Evolutionary conservation across 495 filamentous ascomycete genomes (phyloP).

Genomic region (Corynascus novoguineensis): DNA sequence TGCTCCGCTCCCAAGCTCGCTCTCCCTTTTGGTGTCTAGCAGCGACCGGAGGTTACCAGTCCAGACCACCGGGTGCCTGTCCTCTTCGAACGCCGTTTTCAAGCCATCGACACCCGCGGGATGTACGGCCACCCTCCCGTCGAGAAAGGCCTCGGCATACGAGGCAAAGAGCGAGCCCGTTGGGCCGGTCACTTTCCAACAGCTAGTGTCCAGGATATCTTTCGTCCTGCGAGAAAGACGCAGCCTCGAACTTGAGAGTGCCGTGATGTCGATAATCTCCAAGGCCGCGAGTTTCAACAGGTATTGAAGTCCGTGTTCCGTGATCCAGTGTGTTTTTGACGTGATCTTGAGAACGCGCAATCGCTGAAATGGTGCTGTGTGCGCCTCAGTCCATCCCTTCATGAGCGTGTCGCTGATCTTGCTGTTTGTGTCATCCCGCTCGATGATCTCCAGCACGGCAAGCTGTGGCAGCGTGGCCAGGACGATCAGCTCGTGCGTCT

Average conservation of each 20-base stretch:
- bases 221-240: conserved; percentile 9
- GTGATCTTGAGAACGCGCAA: conserved; percentile 30
- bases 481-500: conserved; percentile 21
- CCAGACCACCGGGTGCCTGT: not conserved
- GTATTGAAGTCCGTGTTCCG: conserved; percentile 21
- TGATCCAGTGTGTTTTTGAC: conserved; percentile 11
- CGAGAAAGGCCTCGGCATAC: conserved; percentile 3
- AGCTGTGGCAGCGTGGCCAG: conserved; percentile 29
- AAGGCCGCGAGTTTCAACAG: conserved; percentile 25
- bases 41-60: not conserved
- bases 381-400: conserved; percentile 25
- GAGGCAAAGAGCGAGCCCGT: not conserved
- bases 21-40: not conserved
- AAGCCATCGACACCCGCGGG: not conserved
- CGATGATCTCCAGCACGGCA: conserved; percentile 30
- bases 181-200: not conserved
- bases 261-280: conserved; percentile 7
- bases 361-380: conserved; percentile 21
- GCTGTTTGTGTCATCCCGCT: not conserved
- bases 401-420: conserved; percentile 28
- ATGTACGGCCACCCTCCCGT: not conserved
- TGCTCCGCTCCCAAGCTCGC: not conserved
- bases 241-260: not conserved
- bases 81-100: not conserved
- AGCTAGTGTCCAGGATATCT: not conserved